These are phyloP conservation scores for Bruguiera sexangula DNA, from an alignment of 345 rosid genomes.

Conservation along the genomic window DNA sequence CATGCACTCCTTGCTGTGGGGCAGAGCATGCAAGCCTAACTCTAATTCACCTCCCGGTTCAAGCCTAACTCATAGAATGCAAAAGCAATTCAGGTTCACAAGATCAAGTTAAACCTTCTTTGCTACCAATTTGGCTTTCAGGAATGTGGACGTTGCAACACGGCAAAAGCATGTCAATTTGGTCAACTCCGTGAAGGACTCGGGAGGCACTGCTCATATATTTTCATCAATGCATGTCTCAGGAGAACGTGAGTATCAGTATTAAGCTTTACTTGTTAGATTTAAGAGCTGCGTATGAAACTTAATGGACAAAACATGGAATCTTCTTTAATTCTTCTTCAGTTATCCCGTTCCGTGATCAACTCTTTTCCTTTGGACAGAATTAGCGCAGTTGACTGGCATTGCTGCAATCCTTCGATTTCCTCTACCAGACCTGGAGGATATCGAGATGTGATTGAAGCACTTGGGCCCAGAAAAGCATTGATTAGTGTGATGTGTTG, in stretches of 20 bases:
- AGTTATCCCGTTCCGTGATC: neutral
- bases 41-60: no score
- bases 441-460: conserved; percentile 74
- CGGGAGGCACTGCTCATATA: conserved; percentile 73
- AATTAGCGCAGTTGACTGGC: conserved; percentile 77
- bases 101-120: no score
- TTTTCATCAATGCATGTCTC: conserved; percentile 96
- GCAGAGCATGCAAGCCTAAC: no score
- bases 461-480: neutral
- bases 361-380: conserved; percentile 34
- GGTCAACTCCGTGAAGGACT: conserved; percentile 68
- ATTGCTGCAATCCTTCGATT: conserved; percentile 93
- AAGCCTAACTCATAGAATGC: no score
- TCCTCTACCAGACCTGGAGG: conserved; percentile 93
- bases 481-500: neutral
- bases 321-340: no score
- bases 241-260: conserved; percentile 76
- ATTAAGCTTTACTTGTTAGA: neutral
- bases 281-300: neutral
- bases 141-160: conserved; percentile 67
- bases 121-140: conserved; percentile 17
- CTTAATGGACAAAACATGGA: neutral
- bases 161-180: conserved; percentile 67
- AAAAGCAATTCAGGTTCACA: no score
- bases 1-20: no score